phyloP scores from a whole-genome alignment of 805 yeast genomes.

The Wickerhamiella cacticola region DNA sequence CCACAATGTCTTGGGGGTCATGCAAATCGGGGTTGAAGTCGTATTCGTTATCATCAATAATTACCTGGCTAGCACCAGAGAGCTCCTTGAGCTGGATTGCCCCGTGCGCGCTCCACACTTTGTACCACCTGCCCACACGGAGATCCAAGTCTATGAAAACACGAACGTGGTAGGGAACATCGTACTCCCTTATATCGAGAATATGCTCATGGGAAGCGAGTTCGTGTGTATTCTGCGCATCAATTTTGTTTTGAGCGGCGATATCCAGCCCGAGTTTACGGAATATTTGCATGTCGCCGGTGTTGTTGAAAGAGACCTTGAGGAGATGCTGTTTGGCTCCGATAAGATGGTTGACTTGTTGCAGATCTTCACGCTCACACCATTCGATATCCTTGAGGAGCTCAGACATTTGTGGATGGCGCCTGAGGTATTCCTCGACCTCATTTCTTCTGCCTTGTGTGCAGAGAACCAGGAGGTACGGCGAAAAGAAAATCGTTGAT shows the following conservation, averaged over 20 bases:
- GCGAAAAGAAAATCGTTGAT: conserved; percentile 69
- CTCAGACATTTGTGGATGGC: conserved; percentile 4
- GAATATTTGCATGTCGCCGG: conserved; percentile 61
- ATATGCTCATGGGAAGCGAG: conserved; percentile 41
- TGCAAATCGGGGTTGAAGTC: conserved; percentile 9
- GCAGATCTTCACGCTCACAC: conserved; percentile 64
- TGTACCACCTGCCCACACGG: conserved; percentile 94
- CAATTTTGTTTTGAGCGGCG: conserved; percentile 51
- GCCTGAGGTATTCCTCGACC: conserved; percentile 57
- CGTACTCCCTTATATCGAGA: conserved; percentile 81
- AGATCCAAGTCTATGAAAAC: conserved; percentile 78
- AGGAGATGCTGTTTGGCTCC: conserved; percentile 59
- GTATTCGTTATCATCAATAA: conserved; percentile 10
- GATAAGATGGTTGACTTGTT: conserved; percentile 71
- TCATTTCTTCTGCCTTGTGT: conserved; percentile 46
- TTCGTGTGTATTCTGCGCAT: conserved; percentile 32
- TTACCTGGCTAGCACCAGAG: background rate
- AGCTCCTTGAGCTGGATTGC: conserved; percentile 42
- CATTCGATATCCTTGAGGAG: conserved; percentile 58
- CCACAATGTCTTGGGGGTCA: conserved; percentile 7
- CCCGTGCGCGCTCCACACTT: conserved; percentile 53
- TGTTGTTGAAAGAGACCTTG: conserved; percentile 61
- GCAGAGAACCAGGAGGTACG: conserved; percentile 68
- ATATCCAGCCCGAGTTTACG: conserved; percentile 59
- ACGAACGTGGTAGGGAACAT: conserved; percentile 92